Evolutionary conservation across 1,139 yeast genomes (phyloP), one percentile per base, ranked within the genome.

Genomic region (Pichia sp.): DNA sequence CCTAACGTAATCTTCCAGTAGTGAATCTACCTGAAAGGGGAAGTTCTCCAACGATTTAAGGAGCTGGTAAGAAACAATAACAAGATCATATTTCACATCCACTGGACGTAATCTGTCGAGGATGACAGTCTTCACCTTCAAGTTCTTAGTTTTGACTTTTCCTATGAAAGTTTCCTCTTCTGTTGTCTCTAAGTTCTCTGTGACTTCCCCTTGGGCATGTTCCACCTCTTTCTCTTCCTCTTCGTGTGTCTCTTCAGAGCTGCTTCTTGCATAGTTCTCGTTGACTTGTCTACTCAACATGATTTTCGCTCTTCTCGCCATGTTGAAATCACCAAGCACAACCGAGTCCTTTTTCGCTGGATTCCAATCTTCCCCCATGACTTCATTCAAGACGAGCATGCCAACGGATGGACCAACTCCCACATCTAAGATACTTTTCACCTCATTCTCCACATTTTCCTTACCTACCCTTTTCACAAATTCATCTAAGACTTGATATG

Each of bases 381-480:
- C 53, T 49, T 87, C 96, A 53, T 87, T 85, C 40, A 87, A 64
- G 0, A 94, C 98, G 9, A 88, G 65, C 64, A 91, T 78, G 1
- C 96, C 97, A 0, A 94, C 81, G 1, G 91, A 93, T 1, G 98
- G 97, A 0, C 98, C 98, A 53, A 72, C 78, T 0, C 96, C 94
- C 7, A 86, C 73, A 50, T 86, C 94, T 38, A 91, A 64, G 1
- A 91, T 72, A 13, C 72, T 64, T 22, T 67, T 55, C 8, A 42
- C 16, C 9, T 42, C 33, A 0, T 96, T 96, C 23, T 60, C 59
- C 60, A 87, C 85, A 11, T 53, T 51, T 0, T 60, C 66, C 1
- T 54, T 54, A 0, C 70, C 71, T 5, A 66, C 56, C 34, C 93
- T 64, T 34, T 72, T 70, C 45, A 73, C 67, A 27, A 87, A 61